Conservation (phyloP, 2,329 filamentous ascomycete genomes). For the Monosporascus cannonballus region DNA sequence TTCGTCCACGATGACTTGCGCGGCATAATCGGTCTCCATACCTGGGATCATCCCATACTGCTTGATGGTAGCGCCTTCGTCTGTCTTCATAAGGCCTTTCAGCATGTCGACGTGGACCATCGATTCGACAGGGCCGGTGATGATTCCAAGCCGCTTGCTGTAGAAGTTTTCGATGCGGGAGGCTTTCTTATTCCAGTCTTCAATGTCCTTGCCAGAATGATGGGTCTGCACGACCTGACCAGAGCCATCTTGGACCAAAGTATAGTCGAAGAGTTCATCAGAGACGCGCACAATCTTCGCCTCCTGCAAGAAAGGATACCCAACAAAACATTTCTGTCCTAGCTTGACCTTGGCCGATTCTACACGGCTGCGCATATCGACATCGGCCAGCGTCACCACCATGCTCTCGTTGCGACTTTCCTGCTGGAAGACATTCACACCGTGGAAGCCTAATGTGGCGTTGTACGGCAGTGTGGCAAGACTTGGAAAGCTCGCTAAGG, state of each 20-base stretch:
- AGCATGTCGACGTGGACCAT: conserved; percentile 91
- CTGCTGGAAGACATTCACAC: conserved; percentile 90
- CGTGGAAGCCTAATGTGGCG: conserved; percentile 77
- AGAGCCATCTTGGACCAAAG: conserved; percentile 58
- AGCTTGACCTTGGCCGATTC: conserved; percentile 72
- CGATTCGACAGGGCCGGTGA: conserved; percentile 81
- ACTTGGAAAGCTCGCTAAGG: conserved; percentile 91
- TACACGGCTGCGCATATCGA: conserved; percentile 63
- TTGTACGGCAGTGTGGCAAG: conserved; percentile 80
- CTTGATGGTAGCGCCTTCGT: conserved; percentile 85
- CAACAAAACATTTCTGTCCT: conserved; percentile 81
- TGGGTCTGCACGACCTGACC: conserved; percentile 59
- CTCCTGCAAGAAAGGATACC: conserved; percentile 93
- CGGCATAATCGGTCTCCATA: conserved; percentile 83
- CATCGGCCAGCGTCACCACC: conserved; percentile 75
- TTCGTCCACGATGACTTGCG: conserved; percentile 83
- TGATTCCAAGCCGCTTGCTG: conserved; percentile 82
- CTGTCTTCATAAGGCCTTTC: conserved; percentile 83
- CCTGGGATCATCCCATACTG: conserved; percentile 85
- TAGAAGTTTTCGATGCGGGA: conserved; percentile 79
- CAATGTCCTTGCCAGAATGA: conserved; percentile 70
- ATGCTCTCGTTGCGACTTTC: conserved; percentile 97
- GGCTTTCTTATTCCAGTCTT: conserved; percentile 79
- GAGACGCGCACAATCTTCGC: conserved; percentile 84
- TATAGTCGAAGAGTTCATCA: conserved; percentile 89